A percentile compares a stretch with the other conserved stretches of the same genome.
phyloP scores from a whole-genome alignment of 2,329 filamentous ascomycete species.

The Metarhizium robertsii region DNA sequence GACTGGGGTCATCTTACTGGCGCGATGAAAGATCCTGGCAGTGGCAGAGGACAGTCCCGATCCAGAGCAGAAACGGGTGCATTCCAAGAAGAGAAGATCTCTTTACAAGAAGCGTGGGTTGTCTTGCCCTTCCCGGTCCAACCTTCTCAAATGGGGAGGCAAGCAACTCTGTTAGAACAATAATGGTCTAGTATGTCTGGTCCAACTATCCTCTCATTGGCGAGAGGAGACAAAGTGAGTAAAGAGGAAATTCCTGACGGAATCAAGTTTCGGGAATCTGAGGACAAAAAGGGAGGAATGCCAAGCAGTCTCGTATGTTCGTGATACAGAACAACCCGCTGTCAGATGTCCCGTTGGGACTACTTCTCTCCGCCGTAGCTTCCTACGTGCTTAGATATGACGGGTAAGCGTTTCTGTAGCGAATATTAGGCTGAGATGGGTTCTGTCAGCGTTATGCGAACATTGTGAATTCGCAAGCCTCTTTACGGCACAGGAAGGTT shows the following conservation, averaged over 20 bases:
- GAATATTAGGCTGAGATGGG: background rate
- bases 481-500: background rate
- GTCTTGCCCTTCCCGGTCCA: slow-evolving; percentile 14
- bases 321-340: slow-evolving; percentile 12
- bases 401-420: background rate
- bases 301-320: slow-evolving; percentile 4
- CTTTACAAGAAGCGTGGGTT: slow-evolving; percentile 8
- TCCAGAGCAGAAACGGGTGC: slow-evolving; percentile 27
- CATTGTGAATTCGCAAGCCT: background rate
- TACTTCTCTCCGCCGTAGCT: background rate
- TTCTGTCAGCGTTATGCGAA: background rate
- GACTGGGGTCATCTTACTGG: slow-evolving; percentile 24
- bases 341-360: slow-evolving; percentile 1
- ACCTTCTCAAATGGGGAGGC: slow-evolving; percentile 14
- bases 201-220: slow-evolving; percentile 14
- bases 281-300: slow-evolving; percentile 11
- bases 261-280: slow-evolving; percentile 11
- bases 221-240: slow-evolving; percentile 8
- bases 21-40: slow-evolving; percentile 19
- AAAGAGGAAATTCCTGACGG: slow-evolving; percentile 9
- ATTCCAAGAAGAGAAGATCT: slow-evolving; percentile 26
- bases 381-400: background rate
- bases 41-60: slow-evolving; percentile 24
- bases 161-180: slow-evolving; percentile 12
- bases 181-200: slow-evolving; percentile 11